Base-by-base conservation (phyloP, 2,329 filamentous ascomycete genomes). In the Trichothecium sympodiale region DNA sequence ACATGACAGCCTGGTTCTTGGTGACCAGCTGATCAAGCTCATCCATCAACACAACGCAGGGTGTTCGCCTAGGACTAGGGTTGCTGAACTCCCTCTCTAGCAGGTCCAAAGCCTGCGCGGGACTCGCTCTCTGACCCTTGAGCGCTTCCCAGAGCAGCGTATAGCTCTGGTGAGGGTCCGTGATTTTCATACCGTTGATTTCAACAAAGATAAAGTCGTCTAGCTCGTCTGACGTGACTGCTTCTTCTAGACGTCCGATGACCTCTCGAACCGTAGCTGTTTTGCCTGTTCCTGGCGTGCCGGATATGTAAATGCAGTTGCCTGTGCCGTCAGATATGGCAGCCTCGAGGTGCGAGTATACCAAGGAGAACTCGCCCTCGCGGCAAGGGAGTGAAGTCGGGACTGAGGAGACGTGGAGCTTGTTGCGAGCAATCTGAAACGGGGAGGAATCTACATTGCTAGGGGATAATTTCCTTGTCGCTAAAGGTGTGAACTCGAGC, bases 151-250 rank as follows among this genome's bases (percentile, higher is more conserved):
- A 98, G 2, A 98, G 71, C 15, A 98, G 63, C 3, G 85, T 82
- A 58, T 98, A 98, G 0, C 91, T 88, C 56, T 98, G 91, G 52
- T 96, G 88, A 1, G 91, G 89, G 54, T 98, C 91, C 0, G 91
- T 94, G 47, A 98, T 88, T 64, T 98, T 98, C 91, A 98, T 96
- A 46, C 91, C 93, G 58, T 98, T 98, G 62, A 98, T 96, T 58
- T 98, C 91, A 42, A 98, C 88, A 47, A 98, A 98, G 40, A 95
- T 94, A 57, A 98, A 98, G 54, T 96, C 89, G 50, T 98, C 91
- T 29, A 98, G 71, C 57, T 96, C 89, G 51, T 98, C 91, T 7
- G 81, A 78, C 33, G 77, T 71, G 1, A 96, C 91, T 1, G 86
- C 79, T n/a, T 81, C 77, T 47, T 96, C 89, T 8, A 98, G 71